Evolutionary conservation across 257 asterid genomes (phyloP).

Genomic region (Solanum chiquidenum): DNA sequence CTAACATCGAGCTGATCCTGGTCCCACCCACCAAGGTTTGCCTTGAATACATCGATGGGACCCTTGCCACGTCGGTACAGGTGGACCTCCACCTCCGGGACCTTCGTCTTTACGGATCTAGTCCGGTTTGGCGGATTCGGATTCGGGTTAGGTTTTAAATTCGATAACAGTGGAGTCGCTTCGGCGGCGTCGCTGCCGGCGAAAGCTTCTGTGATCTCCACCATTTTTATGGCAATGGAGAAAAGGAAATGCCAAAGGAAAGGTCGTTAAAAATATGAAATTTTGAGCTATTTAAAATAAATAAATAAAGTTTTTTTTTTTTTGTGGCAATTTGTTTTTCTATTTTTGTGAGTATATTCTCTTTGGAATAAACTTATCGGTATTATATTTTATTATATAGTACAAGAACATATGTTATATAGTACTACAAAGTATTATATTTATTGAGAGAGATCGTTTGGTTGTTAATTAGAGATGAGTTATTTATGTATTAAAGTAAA

Average conservation of each 20-base stretch:
- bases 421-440: not conserved
- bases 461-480: too few relatives aligned
- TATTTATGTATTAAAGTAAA: too few relatives aligned
- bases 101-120: not conserved
- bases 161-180: not conserved
- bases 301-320: too few relatives aligned
- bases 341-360: not conserved
- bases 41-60: not conserved
- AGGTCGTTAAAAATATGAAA: not conserved
- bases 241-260: not conserved
- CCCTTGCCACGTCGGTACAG: conserved; percentile 9
- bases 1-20: conserved; percentile 6
- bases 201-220: not conserved
- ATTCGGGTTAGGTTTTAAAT: not conserved
- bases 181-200: not conserved
- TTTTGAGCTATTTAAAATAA: not conserved
- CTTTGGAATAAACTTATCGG: not conserved
- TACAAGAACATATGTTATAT: not conserved
- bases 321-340: not conserved
- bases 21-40: conserved; percentile 2
- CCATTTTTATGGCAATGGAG: not conserved
- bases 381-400: not conserved
- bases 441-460: not conserved
- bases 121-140: not conserved
- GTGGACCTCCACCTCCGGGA: conserved; percentile 8